These are phyloP conservation scores for Kwoniella newhampshirensis DNA, from an alignment of 768 basidiomycete genomes.

Conservation along the genomic window DNA sequence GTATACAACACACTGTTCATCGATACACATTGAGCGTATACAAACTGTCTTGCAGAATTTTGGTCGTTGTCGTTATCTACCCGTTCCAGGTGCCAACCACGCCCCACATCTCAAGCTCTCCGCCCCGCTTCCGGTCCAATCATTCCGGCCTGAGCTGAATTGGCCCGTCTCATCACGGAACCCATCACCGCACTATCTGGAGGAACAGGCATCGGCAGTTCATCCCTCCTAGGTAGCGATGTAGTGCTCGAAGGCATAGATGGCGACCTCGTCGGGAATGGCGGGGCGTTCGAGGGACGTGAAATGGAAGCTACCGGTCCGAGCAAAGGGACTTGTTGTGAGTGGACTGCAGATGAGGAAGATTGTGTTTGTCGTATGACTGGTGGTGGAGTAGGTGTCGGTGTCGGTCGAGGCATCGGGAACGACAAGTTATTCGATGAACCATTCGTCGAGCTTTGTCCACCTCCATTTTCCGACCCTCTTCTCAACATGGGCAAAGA, in stretches of 20 bases:
- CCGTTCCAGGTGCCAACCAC: too few species aligned
- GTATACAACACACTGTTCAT: too few species aligned
- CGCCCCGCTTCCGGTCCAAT: background rate
- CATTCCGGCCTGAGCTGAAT: constrained; percentile 15
- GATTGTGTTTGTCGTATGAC: too few species aligned
- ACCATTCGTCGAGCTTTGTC: too few species aligned
- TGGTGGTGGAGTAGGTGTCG: background rate
- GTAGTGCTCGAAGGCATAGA: background rate
- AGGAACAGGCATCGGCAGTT: constrained; percentile 3
- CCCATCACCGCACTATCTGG: constrained; percentile 14
- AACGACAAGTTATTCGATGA: too few species aligned
- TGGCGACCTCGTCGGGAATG: background rate
- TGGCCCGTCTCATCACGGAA: constrained; percentile 20
- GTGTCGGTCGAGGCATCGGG: background rate
- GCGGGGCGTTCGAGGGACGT: background rate
- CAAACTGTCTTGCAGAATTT: too few species aligned
- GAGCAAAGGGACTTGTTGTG: too few species aligned
- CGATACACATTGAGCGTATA: too few species aligned
- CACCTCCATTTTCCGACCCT: background rate
- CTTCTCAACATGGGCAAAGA: constrained; percentile 16
- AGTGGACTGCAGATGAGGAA: too few species aligned
- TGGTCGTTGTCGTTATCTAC: too few species aligned
- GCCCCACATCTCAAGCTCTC: too few species aligned
- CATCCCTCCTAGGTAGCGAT: background rate
- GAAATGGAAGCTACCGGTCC: too few species aligned